These are phyloP conservation scores for Thielaviopsis euricoi DNA, from an alignment of 2,329 filamentous ascomycete species.

Conservation along the genomic window DNA sequence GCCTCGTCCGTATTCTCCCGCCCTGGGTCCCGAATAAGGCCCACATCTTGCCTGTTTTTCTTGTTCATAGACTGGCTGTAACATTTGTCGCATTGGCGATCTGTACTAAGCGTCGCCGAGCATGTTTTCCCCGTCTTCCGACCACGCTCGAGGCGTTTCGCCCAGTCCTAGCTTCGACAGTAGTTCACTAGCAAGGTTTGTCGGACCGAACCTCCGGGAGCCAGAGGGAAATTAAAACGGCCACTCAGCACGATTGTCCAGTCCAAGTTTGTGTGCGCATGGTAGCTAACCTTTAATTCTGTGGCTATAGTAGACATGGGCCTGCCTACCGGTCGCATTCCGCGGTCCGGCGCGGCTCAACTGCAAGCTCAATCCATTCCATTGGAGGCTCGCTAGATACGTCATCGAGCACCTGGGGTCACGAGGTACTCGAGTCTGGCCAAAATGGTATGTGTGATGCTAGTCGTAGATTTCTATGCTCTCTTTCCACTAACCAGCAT, in stretches of 20 bases:
- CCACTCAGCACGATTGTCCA: no score
- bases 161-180: slow-evolving; percentile 9
- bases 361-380: slow-evolving; percentile 74
- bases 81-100: background rate
- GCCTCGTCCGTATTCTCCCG: background rate
- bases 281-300: no score
- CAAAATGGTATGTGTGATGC: slow-evolving; percentile 53
- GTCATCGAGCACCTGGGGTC: slow-evolving; percentile 36
- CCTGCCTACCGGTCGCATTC: slow-evolving; percentile 26
- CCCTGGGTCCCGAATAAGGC: background rate
- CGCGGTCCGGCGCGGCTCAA: slow-evolving; percentile 49
- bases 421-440: slow-evolving; percentile 50
- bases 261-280: no score
- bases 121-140: slow-evolving; percentile 8
- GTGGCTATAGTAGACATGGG: background rate
- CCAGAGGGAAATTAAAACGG: no score
- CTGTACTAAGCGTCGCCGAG: background rate
- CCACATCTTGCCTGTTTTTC: no score
- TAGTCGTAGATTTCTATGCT: background rate
- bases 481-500: background rate
- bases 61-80: no score
- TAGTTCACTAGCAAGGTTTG: slow-evolving; percentile 1
- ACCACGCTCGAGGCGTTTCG: slow-evolving; percentile 7
- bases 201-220: background rate
- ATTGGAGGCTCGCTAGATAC: slow-evolving; percentile 71